Evolutionary conservation across 257 asterid genomes (phyloP).

Genomic region (Ballota nigra): DNA sequence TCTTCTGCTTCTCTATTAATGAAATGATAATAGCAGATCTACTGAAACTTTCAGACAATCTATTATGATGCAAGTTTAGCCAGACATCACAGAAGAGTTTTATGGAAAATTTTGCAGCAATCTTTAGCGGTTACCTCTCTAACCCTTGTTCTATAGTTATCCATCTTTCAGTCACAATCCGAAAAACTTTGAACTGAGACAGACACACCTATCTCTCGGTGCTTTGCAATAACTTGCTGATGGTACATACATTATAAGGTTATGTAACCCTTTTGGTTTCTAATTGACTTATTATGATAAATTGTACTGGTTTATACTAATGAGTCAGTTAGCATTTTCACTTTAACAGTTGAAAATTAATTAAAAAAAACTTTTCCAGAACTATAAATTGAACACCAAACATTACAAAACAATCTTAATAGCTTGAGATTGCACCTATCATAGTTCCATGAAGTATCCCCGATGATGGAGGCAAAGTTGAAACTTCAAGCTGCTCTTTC

Average conservation of each 20-base stretch:
- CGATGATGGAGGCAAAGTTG: conserved; percentile 62
- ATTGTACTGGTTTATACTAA: neutral
- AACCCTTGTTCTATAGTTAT: neutral
- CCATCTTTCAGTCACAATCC: neutral
- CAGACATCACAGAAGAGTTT: neutral
- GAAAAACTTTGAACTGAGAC: no score
- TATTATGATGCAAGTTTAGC: neutral
- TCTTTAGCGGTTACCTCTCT: neutral
- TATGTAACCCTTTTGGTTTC: neutral
- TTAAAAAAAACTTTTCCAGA: neutral
- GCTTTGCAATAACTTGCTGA: no score
- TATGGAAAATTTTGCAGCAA: neutral
- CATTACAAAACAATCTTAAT: neutral
- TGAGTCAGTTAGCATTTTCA: neutral
- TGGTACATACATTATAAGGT: neutral
- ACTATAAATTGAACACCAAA: neutral
- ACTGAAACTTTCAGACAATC: neutral
- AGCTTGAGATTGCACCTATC: conserved; percentile 49
- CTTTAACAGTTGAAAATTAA: neutral
- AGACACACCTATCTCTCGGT: neutral
- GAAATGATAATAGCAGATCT: neutral
- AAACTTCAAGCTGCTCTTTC: conserved; percentile 73
- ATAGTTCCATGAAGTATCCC: conserved; percentile 82
- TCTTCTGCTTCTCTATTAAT: neutral
- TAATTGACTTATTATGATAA: neutral